Evolutionary conservation across 2,329 filamentous ascomycete species (phyloP), one percentile per base, ranked within the genome.

Genomic region (Teratosphaeria gauchensis): DNA sequence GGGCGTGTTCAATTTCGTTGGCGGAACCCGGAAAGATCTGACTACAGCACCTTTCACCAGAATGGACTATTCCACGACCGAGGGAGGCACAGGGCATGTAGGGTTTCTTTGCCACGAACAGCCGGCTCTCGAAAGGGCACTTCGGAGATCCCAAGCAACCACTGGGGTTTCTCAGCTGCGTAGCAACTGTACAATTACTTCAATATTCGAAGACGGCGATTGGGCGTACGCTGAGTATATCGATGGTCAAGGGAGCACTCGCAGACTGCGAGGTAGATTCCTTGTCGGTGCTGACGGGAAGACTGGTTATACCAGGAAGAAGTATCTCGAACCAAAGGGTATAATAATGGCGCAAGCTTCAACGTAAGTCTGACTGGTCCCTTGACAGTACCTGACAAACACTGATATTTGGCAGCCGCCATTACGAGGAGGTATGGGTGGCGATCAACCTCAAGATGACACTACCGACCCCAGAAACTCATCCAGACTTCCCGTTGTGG

Each of bases 401-500:
- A 33, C 53, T 55, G 19, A 55, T 14, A 55, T 12, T 2, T 38
- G 12, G 11, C 31, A 55, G 57, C n/a, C 55, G 53, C 21, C 53
- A 56, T 16, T 77, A 77, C 59, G 68, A 73, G 11, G 75, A 69
- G 14, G 75, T 72, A 0, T 81, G 79, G 78, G 73, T 81, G 3
- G 79, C 79, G 1, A 64, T 75, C 3, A 82, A 82, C 58, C 72
- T 76, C 61, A 66, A 76, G 28, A 70, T 81, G 28, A 67, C 66
- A 1, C 61, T 75, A 0, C 79, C 78, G 0, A 80, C 76, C 0
- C 72, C 69, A 5, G 62, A 77, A 31, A 74, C 75, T 0, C 79
- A 82, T 62, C 79, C 79, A 0, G 63, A 73, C 0, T 80, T 81
- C 55, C 76, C 78, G 0, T 66, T 80, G 2, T 81, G 78, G 79